These are phyloP conservation scores for Fusarium lateritium DNA, from an alignment of 2,329 filamentous ascomycete genomes.

Conservation along the genomic window DNA sequence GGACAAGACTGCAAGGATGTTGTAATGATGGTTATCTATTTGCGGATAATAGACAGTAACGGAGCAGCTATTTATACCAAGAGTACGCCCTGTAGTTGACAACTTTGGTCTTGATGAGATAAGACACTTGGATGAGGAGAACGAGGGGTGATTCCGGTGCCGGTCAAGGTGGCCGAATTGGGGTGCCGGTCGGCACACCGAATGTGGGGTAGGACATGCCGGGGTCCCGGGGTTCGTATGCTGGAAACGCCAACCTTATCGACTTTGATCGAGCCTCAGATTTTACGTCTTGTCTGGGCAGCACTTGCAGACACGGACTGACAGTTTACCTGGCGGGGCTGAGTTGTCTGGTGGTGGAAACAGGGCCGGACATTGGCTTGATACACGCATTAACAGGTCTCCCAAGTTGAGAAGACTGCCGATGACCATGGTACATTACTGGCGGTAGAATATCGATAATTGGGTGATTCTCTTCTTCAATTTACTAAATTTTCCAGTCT, in stretches of 20 bases:
- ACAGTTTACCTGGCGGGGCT: background rate
- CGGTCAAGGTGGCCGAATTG: slow-evolving; percentile 18
- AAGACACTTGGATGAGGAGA: slow-evolving; percentile 14
- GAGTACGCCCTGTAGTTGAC: slow-evolving; percentile 35
- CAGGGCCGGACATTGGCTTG: too few species aligned
- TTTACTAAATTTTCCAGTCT: too few species aligned
- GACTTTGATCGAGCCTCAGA: background rate
- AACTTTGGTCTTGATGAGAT: slow-evolving; percentile 2
- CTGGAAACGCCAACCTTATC: background rate
- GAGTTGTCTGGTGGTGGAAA: background rate
- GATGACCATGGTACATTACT: too few species aligned
- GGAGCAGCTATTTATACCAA: slow-evolving; percentile 12
- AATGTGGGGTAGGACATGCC: slow-evolving; percentile 19
- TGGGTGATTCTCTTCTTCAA: too few species aligned
- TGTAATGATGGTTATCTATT: background rate
- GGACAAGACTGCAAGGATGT: background rate
- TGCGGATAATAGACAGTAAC: background rate
- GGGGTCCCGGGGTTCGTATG: slow-evolving; percentile 4
- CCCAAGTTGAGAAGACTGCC: background rate
- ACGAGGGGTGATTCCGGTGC: slow-evolving; percentile 20
- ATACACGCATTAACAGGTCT: background rate
- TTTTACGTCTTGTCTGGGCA: background rate
- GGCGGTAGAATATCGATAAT: too few species aligned
- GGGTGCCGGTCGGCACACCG: slow-evolving; percentile 32
- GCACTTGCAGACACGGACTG: background rate